Evolutionary conservation across 2,329 filamentous ascomycete species (phyloP), one percentile per base, ranked within the genome.

Genomic region (Aspergillus flavus): DNA sequence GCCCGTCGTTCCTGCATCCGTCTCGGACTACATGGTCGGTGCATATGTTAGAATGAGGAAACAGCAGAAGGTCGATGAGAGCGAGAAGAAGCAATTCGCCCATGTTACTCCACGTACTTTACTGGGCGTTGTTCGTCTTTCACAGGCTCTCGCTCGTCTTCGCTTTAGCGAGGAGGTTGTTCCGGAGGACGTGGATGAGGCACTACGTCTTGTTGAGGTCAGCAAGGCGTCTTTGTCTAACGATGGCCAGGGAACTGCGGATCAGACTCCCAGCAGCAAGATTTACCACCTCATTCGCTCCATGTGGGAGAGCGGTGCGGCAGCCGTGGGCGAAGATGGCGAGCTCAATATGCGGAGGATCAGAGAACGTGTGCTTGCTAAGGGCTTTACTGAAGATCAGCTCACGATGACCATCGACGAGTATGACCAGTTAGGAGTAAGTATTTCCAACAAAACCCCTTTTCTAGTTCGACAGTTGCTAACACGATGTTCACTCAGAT

Each of bases 371-470:
- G 93, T 99, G 34, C 85, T 98, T 72, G 95, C 94, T 59, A 97
- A 97, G 85, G 95, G 95, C 3, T 99, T 97, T 79, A 99, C 94
- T 0, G 90, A 93, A 68, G 93, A 98, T 78, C 94, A 99, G 79
- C 93, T 97, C 81, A 85, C 91, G 73, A 86, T 87, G 69, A 90
- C 94, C 23, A 84, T 99, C 75, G 90, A 97, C 66, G 94, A 97
- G 82, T 98, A 99, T 79, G 89, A 92, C 3, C 83, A 87, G 68
- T 81, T 96, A 65, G 91, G 97, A 83, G 95, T 98, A 83, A 92
- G 94, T 90, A 68, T 73, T 61, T 36, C 36, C 55, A 23, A 16
- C 6, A 28, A 9, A 2, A 36, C 60, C 41, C 9, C 28, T 34
- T 32, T 9, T 1, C 21, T 52, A 28, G 26, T 28, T 23, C n/a